Conservation (phyloP, 805 yeast species). For the Pichia eremophila region DNA sequence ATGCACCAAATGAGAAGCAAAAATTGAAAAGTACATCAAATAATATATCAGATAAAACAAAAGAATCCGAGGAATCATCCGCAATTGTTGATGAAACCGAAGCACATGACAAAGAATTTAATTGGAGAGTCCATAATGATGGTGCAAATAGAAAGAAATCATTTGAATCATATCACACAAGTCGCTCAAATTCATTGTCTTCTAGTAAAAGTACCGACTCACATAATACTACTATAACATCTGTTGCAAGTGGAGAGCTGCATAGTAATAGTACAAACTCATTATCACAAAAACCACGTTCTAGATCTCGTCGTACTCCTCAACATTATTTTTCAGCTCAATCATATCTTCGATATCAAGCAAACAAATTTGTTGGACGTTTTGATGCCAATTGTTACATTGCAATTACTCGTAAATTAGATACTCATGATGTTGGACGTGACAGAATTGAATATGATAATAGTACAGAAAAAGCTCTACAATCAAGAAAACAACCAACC, state of each 20-base stretch:
- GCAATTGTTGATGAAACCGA: slow-evolving; percentile 12
- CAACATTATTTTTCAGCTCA: slow-evolving; percentile 86
- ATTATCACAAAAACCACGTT: slow-evolving; percentile 23
- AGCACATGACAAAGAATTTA: slow-evolving; percentile 44
- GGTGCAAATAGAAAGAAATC: slow-evolving; percentile 36
- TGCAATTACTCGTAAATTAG: slow-evolving; percentile 84
- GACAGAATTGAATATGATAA: slow-evolving; percentile 42
- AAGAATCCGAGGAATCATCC: slow-evolving; percentile 12
- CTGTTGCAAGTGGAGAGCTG: background rate
- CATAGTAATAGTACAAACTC: slow-evolving; percentile 17
- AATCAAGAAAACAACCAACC: slow-evolving; percentile 60
- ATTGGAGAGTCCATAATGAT: slow-evolving; percentile 83
- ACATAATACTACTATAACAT: slow-evolving; percentile 3
- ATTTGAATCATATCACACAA: slow-evolving; percentile 21
- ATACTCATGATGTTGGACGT: slow-evolving; percentile 89
- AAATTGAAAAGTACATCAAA: slow-evolving; percentile 14
- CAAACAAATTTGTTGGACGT: slow-evolving; percentile 76
- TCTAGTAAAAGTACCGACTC: slow-evolving; percentile 13
- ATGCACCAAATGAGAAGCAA: slow-evolving; percentile 36
- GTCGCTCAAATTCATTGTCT: slow-evolving; percentile 23
- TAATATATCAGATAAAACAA: slow-evolving; percentile 5
- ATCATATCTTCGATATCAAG: slow-evolving; percentile 89
- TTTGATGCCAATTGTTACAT: slow-evolving; percentile 97
- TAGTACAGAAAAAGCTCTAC: slow-evolving; percentile 41
- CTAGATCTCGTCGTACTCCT: slow-evolving; percentile 29